Percentiles rank a stretch among this genome's conserved stretches.
Evolutionary conservation across 352 stramenopile genomes (phyloP).

Genomic region (Thraustochytrium striatum): DNA sequence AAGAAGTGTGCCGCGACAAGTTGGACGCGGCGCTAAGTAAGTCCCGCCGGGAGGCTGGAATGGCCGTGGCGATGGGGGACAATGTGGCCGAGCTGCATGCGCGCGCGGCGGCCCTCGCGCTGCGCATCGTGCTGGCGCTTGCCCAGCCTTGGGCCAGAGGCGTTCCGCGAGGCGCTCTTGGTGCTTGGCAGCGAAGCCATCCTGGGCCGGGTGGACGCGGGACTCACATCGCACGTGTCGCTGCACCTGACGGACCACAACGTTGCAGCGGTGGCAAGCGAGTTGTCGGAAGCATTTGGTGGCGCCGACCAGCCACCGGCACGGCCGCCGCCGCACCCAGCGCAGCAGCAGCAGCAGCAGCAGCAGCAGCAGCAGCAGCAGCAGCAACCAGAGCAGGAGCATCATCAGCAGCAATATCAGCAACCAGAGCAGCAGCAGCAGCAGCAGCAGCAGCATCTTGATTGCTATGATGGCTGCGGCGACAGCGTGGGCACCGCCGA

Average conservation of each 20-base stretch:
- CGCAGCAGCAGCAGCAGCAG: not conserved
- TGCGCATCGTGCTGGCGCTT: conserved; percentile 19
- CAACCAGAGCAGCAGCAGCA: too few relatives aligned
- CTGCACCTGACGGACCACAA: conserved; percentile 13
- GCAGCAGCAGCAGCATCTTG: too few relatives aligned
- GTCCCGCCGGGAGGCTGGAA: too few relatives aligned
- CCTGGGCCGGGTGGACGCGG: not conserved
- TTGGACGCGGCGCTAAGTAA: too few relatives aligned
- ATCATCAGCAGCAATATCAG: too few relatives aligned
- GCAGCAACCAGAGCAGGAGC: not conserved
- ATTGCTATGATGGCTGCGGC: too few relatives aligned
- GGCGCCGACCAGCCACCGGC: not conserved
- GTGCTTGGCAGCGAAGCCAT: not conserved
- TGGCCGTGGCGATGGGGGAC: too few relatives aligned
- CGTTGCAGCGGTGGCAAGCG: not conserved
- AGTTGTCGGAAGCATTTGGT: not conserved
- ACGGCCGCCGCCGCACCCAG: not conserved
- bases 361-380: not conserved
- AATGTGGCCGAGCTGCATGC: not conserved
- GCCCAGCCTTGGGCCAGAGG: not conserved
- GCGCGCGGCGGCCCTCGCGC: not conserved
- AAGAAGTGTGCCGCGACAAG: too few relatives aligned
- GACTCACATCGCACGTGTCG: not conserved
- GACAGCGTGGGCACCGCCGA: too few relatives aligned
- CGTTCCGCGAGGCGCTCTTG: not conserved